phyloP scores from a whole-genome alignment of 2,329 filamentous ascomycete species.

The Phyllosticta capitalensis region DNA sequence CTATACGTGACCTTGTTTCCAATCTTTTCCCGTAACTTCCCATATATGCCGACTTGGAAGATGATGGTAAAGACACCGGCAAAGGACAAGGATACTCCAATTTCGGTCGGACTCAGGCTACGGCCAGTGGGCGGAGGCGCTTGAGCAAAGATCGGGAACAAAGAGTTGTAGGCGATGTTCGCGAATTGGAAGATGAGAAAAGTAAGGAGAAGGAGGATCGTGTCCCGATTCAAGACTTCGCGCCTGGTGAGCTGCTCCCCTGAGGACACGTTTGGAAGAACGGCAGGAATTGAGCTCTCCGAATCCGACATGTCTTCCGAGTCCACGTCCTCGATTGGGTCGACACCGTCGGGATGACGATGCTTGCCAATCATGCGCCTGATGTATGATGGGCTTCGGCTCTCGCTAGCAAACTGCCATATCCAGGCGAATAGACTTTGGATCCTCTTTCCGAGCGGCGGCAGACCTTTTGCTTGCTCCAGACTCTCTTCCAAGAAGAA shows the following conservation, averaged over 20 bases:
- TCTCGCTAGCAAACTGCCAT: conserved; percentile 57
- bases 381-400: conserved; percentile 50
- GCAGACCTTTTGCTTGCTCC: conserved; percentile 54
- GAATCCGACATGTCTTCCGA: conserved; percentile 26
- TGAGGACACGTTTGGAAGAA: conserved; percentile 33
- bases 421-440: conserved; percentile 55
- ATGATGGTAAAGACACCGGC: conserved; percentile 77
- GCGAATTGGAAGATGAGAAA: conserved; percentile 90
- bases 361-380: conserved; percentile 25
- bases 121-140: conserved; percentile 67
- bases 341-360: conserved; percentile 25
- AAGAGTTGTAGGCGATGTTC: conserved; percentile 89
- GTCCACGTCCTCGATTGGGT: conserved; percentile 35
- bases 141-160: conserved; percentile 89
- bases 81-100: conserved; percentile 76
- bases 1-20: conserved; percentile 84
- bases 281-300: conserved; percentile 22
- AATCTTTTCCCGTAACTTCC: conserved; percentile 63
- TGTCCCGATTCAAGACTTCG: conserved; percentile 68
- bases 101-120: conserved; percentile 63
- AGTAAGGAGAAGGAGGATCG: conserved; percentile 68
- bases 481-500: conserved; percentile 82
- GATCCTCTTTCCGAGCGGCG: conserved; percentile 50
- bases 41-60: conserved; percentile 83
- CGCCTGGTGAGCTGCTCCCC: conserved; percentile 40